Evolutionary conservation across 2,329 filamentous ascomycete species (phyloP), one percentile per base, ranked within the genome.

Genomic region (Ramularia endophylla): DNA sequence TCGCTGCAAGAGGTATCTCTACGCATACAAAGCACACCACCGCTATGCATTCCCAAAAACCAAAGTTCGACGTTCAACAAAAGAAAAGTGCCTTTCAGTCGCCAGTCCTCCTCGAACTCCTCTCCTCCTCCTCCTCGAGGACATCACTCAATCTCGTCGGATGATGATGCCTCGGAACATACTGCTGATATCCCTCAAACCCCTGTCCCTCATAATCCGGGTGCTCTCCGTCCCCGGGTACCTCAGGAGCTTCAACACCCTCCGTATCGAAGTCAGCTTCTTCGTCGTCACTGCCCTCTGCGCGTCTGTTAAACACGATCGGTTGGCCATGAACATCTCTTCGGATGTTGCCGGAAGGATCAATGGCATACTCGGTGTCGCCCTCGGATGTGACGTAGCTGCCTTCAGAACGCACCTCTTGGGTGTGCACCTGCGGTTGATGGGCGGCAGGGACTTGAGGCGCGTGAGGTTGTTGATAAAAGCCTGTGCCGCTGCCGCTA

Each of bases 141-240:
- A 95, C 88, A 65, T 94, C 88, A 62, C 87, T 94, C 48, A 95
- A 70, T 42, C 89, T 73, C 7, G 88, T 94, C 0, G 88, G 88
- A 65, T 95, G 87, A 53, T 92, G 86, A 63, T 94, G 88, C 41
- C 71, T 62, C 5, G 48, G 47, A 81, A 46, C 48, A 33, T 48
- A 49, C 27, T 48, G 76, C 17, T 83, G 81, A 48, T 87, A 70
- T n/a, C 68, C 66, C 49, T 92, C 81, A 2, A 80, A 74, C 1
- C 77, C 75, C 12, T 87, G 83, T 13, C 58, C 58, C 48, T 46
- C 61, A 54, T 47, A 65, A 53, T 43, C 63, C 46, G 56, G 65
- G 57, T 17, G 36, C 1, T 44, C 46, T 2, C 31, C 17, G 43
- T 43, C 28, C 44, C 34, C 19, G 31, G 36, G 31, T 43, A 27